Evolutionary conservation across 768 basidiomycete species (phyloP), one percentile per base, ranked within the genome.

Genomic region (Rhodosporidiobolus odoratus): DNA sequence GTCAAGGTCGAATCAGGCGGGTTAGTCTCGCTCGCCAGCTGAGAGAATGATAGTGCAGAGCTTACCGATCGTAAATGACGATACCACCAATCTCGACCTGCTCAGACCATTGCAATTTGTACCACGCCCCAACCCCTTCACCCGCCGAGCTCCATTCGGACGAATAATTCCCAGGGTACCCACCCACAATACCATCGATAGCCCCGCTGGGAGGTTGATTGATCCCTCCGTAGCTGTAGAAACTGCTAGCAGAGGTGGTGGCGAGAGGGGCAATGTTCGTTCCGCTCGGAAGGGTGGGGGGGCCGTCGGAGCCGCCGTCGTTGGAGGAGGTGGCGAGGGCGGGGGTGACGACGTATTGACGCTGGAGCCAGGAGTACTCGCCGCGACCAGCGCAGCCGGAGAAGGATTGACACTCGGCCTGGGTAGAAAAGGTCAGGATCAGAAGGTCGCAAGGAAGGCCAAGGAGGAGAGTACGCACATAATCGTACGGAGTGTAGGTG

Each of bases 401-500:
- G 56, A 48, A 58, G 1, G 64, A 65, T 34, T 75, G 74, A 59
- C 74, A 75, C 66, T 69, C 67, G 25, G 56, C 61, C 50, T 52
- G 50, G 9, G 50, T 19, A 16, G 50, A 16, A 27, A 23, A 52
- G 25, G 5, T 25, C 6, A 30, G 12, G 16, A 52, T 8, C 5
- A 9, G 25, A 30, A 5, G 13, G 12, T 27, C 2, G 16, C 13
- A 10, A 52, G 4, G 21, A n/a, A 48, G 47, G 17, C n/a, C n/a
- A 19, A 5, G 47, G 47, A 8, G 47, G n/a, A 19, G 8, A 48
- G 17, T 7, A 35, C 52, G 45, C 17, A 62, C 68, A 2, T 37
- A 34, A 62, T 75, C 74, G 68, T 60, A 75, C 0, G 74, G 74
- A 23, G 74, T 72, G 71, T 75, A 75, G 65, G 65, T 27, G 53